Evolutionary conservation across 2,329 filamentous ascomycete species (phyloP), one percentile per base, ranked within the genome.

Genomic region (Aspergillus fructus): DNA sequence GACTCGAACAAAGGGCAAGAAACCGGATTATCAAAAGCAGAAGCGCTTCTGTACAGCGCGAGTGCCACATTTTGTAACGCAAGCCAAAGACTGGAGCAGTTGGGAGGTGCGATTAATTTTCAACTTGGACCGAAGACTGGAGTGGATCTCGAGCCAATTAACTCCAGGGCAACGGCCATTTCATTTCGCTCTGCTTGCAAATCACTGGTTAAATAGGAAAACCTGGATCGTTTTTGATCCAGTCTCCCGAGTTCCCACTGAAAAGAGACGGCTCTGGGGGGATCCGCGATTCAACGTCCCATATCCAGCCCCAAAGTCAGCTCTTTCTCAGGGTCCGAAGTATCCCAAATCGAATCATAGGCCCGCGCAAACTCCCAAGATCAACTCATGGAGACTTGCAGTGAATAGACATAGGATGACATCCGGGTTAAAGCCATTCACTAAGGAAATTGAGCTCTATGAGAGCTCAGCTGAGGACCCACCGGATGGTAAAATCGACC

Each of bases 181-280:
- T 52, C 72, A 76, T 57, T 77, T 77, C 54, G 64, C 71, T 23
- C 57, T 74, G 21, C 67, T 77, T 41, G 69, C 74, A 33, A 76
- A 76, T 48, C 75, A 76, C 55, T 78, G 75, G 74, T 50, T 77
- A n/a, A 78, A 76, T 53, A 67, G 59, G 41, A 64, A 71, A 33
- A 76, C 74, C 1, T 76, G 74, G 74, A 47, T 74, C 19, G 73
- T 77, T 27, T 66, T 69, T 41, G 74, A 76, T 55, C 73, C 75
- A 8, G 59, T 69, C n/a, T 76, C 72, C 27, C 67, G 75, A 51
- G 66, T 74, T 24, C 56, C 70, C 6, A 63, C 59, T 5, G 64
- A 74, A 39, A 59, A 60, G 24, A 71, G 70, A 59, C 65, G 74
- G 33, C 58, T 55, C 13, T 61, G 67, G 40, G 75, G 75, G 30